phyloP scores from a whole-genome alignment of 1,284 basidiomycete species.

The Cutaneotrichosporon cyanovorans region DNA sequence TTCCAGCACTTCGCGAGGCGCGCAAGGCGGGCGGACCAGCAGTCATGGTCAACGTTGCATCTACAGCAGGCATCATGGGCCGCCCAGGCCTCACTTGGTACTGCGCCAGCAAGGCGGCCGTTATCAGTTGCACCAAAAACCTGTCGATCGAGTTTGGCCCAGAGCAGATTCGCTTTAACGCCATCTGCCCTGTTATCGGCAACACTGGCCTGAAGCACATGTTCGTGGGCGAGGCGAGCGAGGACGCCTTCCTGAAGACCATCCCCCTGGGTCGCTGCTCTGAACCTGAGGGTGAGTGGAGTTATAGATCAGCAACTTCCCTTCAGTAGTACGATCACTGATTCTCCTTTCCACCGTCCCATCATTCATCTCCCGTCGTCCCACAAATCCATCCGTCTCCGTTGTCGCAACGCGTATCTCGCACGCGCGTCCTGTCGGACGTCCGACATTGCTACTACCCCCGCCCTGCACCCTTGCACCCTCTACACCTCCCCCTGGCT shows the following conservation, averaged over 20 bases:
- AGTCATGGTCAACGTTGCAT: conserved; percentile 11
- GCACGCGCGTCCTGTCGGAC: no score
- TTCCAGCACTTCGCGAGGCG: conserved; percentile 10
- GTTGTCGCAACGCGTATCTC: no score
- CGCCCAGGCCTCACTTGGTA: conserved; percentile 18
- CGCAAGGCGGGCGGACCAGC: conserved; percentile 6
- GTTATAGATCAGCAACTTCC: background rate
- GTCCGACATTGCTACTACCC: no score
- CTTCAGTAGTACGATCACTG: background rate
- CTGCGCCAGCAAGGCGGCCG: conserved; percentile 11
- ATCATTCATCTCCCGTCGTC: no score
- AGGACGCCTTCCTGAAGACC: conserved; percentile 12
- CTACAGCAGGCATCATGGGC: conserved; percentile 16
- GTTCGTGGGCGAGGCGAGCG: conserved; percentile 15
- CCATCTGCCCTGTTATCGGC: conserved; percentile 16
- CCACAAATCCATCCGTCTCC: no score
- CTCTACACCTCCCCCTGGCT: no score
- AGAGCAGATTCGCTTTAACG: conserved; percentile 18
- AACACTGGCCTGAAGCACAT: conserved; percentile 14
- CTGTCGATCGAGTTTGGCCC: conserved; percentile 14
- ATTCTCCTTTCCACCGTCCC: background rate
- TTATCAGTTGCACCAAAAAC: conserved; percentile 13
- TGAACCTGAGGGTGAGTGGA: conserved; percentile 12
- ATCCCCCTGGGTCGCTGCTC: conserved; percentile 15
- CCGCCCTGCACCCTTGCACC: no score